Evolutionary conservation across 108 stramenopile species (phyloP), one percentile per base, ranked within the genome.

Genomic region (Epithemia pelagica): DNA sequence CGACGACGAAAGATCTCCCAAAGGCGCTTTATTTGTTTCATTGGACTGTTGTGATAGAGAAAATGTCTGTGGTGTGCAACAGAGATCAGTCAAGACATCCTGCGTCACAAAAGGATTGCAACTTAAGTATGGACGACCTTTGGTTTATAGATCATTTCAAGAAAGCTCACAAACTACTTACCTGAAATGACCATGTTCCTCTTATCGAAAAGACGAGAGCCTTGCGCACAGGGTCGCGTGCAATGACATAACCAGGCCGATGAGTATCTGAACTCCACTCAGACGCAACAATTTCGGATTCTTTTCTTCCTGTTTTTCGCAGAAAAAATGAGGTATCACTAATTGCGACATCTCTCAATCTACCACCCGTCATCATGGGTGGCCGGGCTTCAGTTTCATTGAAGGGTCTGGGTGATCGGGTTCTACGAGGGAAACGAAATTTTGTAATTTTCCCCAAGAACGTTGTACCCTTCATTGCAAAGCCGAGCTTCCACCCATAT

Each of bases 31-130:
- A 15, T 15, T 46, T 15, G 37, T 46, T 46, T 46, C 37, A 46
- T 46, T 46, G 15, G 37, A 15, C 5, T 5, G 15, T 15, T 46
- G 37, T 10, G 15, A 46, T 10, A 46, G 37, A 46, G 37, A 46
- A 46, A 46, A 46, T 15, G 37, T 80, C 62, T 85, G 81, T n/a
- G 69, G 66, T 24, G 70, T 72, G 26, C 76, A 79, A 60, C 83
- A 87, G 29, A 90, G 75, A 69, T 90, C 85, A 10, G 89, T 90
- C 52, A 90, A 58, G 22, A 90, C 55, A 65, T 90, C 89, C 22
- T 80, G 72, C 3, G 85, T 74, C 37, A 46, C 37, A 15, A 46
- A 15, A 46, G 37, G 15, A 46, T 46, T 15, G 5, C 37, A 46
- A n/a, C n/a, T n/a, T n/a, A n/a, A n/a, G n/a, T n/a, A n/a, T n/a